Conservation (phyloP, 805 yeast genomes). For the Lachancea mirantina region DNA sequence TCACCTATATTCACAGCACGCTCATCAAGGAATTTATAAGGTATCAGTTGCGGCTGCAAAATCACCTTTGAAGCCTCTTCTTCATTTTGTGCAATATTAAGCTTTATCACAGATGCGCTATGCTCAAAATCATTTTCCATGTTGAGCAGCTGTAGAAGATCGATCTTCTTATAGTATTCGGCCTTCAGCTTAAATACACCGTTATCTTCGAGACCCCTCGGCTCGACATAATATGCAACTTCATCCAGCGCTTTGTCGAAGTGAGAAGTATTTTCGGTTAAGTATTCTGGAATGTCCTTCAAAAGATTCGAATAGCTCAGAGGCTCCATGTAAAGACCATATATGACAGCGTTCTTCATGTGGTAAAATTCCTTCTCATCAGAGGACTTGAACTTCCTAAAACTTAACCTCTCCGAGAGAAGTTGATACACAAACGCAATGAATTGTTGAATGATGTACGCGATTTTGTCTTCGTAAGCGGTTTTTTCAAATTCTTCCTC, state of each 20-base stretch:
- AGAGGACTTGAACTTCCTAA: conserved; percentile 37
- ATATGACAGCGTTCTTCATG: conserved; percentile 40
- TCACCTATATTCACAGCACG: conserved; percentile 40
- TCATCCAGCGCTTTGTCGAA: conserved; percentile 50
- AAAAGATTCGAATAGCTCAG: conserved; percentile 46
- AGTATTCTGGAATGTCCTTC: conserved; percentile 29
- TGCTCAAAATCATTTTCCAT: conserved; percentile 47
- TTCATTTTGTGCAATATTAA: conserved; percentile 36
- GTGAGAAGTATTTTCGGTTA: conserved; percentile 32
- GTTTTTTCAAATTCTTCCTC: conserved; percentile 34
- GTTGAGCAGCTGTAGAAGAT: conserved; percentile 46
- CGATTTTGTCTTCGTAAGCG: conserved; percentile 41
- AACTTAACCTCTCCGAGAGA: conserved; percentile 60
- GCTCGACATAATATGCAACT: conserved; percentile 53
- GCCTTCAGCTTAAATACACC: conserved; percentile 60
- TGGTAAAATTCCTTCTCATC: conserved; percentile 27
- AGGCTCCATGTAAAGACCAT: conserved; percentile 46
- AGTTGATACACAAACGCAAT: conserved; percentile 61
- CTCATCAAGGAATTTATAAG: conserved; percentile 21
- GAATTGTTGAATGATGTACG: conserved; percentile 72
- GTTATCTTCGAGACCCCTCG: conserved; percentile 57
- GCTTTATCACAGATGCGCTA: conserved; percentile 41
- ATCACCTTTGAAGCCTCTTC: conserved; percentile 38
- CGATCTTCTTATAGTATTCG: conserved; percentile 39
- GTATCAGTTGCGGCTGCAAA: conserved; percentile 40